Base-by-base conservation (phyloP, 75 land plant species). In the Selaginella moellendorffii region DNA sequence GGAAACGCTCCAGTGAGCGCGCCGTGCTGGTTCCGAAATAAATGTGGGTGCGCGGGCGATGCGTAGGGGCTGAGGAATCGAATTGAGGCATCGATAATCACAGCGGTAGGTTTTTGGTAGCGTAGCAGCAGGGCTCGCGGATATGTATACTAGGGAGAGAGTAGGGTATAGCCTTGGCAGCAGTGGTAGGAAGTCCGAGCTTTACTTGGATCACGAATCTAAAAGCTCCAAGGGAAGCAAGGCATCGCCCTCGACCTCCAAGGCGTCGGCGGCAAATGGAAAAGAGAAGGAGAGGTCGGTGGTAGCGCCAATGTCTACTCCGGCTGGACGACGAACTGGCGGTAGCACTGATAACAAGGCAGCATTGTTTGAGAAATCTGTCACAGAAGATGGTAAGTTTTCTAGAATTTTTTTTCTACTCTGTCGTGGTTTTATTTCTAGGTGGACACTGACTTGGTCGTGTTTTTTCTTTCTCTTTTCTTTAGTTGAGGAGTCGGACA, bases 191-290 rank as follows among this genome's bases (percentile, higher is more conserved):
- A n/a, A n/a, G n/a, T n/a, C n/a, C n/a, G n/a, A n/a, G n/a, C n/a
- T n/a, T n/a, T n/a, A n/a, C n/a, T n/a, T n/a, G n/a, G n/a, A n/a
- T n/a, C n/a, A n/a, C n/a, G n/a, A n/a, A n/a, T n/a, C n/a, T n/a
- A n/a, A n/a, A n/a, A n/a, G n/a, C n/a, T n/a, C n/a, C n/a, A n/a
- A n/a, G n/a, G n/a, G n/a, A n/a, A n/a, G n/a, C n/a, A 84, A 73
- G 25, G 66, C 84, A 0, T 78, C 84, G 25, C 77, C 84, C 14
- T 84, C 84, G 52, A 77, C 79, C 5, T 78, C 81, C 27, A 78
- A 69, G 63, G 87, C 72, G 14, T 10, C 18, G 10, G 51, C 51
- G 26, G 23, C 71, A 28, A 81, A 62, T 69, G 65, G 67, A 14
- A 75, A 64, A 74, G 84, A 81, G 9, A 79, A 74, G 70, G 79